Evolutionary conservation across 2,329 filamentous ascomycete genomes (phyloP).

Genomic region (Curvularia sp.): DNA sequence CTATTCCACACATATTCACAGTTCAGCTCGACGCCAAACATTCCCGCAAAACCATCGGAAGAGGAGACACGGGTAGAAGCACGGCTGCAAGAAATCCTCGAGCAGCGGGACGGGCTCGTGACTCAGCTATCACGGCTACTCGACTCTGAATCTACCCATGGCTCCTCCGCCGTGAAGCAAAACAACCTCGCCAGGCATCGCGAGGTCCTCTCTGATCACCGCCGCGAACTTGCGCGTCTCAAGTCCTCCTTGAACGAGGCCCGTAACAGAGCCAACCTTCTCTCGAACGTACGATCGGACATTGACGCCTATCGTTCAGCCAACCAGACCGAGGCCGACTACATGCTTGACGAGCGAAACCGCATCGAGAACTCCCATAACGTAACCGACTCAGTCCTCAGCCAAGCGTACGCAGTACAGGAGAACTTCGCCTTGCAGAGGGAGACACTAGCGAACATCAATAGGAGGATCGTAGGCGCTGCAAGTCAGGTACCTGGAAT

Average conservation of each 20-base stretch:
- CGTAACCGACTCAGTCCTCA: conserved; percentile 87
- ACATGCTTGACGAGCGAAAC: conserved; percentile 90
- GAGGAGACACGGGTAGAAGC: conserved; percentile 82
- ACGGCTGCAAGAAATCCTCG: conserved; percentile 82
- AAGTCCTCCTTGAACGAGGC: conserved; percentile 75
- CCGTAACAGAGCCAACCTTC: conserved; percentile 85
- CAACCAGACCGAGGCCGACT: conserved; percentile 89
- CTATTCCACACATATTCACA: conserved; percentile 88
- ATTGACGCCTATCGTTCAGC: conserved; percentile 86
- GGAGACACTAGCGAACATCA: conserved; percentile 87
- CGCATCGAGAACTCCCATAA: conserved; percentile 89
- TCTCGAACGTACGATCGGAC: conserved; percentile 88
- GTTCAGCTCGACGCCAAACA: conserved; percentile 79
- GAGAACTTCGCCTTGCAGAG: conserved; percentile 87
- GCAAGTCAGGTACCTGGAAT: conserved; percentile 92
- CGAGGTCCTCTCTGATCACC: conserved; percentile 87
- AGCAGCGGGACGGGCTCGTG: conserved; percentile 86
- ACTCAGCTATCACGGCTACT: conserved; percentile 84
- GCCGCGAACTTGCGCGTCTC: conserved; percentile 79
- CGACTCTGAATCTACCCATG: conserved; percentile 87
- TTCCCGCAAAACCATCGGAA: conserved; percentile 82
- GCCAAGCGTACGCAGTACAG: conserved; percentile 95
- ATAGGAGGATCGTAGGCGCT: conserved; percentile 85
- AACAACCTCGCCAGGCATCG: conserved; percentile 92
- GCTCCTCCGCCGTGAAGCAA: conserved; percentile 92